Evolutionary conservation across 306 rosid species (phyloP).

Genomic region (Quercus agrifolia): DNA sequence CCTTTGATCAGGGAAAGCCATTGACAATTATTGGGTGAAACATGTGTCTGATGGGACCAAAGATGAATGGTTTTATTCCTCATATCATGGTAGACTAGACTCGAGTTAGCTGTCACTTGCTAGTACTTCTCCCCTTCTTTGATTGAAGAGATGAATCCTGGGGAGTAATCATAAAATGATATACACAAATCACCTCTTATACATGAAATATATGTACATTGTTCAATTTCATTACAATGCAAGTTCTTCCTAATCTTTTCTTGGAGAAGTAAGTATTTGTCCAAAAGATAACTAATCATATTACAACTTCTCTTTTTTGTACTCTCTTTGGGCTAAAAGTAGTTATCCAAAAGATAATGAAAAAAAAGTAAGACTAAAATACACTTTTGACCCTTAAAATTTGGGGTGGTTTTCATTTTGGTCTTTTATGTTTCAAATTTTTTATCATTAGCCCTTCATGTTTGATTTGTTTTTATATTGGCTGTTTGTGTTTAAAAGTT

Average conservation of each 20-base stretch:
- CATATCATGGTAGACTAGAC: conserved; percentile 28
- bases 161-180: conserved; percentile 22
- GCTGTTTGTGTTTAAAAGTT: no score
- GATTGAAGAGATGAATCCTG: neutral
- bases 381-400: no score
- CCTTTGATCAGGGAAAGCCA: neutral
- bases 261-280: neutral
- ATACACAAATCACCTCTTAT: conserved; percentile 17
- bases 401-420: no score
- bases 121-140: neutral
- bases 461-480: no score
- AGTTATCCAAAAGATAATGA: no score
- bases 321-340: no score
- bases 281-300: no score
- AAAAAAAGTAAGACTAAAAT: no score
- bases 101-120: neutral
- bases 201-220: conserved; percentile 10
- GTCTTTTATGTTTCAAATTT: no score
- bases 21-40: neutral
- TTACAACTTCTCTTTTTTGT: no score
- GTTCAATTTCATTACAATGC: conserved; percentile 17
- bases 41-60: conserved; percentile 9
- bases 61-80: conserved; percentile 5
- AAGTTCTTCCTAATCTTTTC: neutral
- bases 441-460: no score